Conservation (phyloP, 257 asterid genomes). For the Avicennia marina region DNA sequence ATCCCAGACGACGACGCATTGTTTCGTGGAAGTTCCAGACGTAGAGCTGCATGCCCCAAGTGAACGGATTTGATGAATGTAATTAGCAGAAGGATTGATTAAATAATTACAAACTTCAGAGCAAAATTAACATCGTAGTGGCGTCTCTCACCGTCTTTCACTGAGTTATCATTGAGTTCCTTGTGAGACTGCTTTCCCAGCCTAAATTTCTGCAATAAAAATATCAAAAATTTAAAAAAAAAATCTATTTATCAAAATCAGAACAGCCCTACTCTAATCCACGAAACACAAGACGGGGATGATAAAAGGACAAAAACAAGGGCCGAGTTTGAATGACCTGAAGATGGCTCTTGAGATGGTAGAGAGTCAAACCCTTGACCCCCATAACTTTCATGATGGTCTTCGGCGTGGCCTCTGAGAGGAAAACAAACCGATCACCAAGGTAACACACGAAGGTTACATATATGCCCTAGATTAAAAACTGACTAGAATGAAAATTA, state of each 20-base stretch:
- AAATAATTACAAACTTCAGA: too few relatives aligned
- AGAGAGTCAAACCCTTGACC: constrained; percentile 90
- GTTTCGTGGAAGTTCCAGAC: constrained; percentile 78
- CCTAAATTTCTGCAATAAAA: constrained; percentile 73
- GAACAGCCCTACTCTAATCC: background rate
- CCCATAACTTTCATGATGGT: constrained; percentile 99
- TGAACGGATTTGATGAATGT: background rate
- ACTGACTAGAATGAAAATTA: too few relatives aligned
- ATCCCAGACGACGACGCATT: constrained; percentile 77
- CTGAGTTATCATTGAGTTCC: constrained; percentile 71
- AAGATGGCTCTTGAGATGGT: constrained; percentile 99
- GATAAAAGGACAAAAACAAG: background rate
- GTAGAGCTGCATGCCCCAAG: constrained; percentile 56
- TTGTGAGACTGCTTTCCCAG: constrained; percentile 99
- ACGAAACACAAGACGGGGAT: background rate
- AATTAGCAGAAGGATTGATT: background rate
- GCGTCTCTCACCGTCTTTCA: constrained; percentile 92
- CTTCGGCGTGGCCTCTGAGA: constrained; percentile 92
- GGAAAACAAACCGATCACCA: background rate
- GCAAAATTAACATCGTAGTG: too few relatives aligned
- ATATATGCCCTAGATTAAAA: too few relatives aligned
- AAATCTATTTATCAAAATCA: background rate
- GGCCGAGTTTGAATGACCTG: constrained; percentile 49
- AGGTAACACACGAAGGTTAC: too few relatives aligned
- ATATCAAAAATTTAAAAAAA: background rate